Conservation (phyloP, 306 rosid species). For the Macrotyloma uniflorum region DNA sequence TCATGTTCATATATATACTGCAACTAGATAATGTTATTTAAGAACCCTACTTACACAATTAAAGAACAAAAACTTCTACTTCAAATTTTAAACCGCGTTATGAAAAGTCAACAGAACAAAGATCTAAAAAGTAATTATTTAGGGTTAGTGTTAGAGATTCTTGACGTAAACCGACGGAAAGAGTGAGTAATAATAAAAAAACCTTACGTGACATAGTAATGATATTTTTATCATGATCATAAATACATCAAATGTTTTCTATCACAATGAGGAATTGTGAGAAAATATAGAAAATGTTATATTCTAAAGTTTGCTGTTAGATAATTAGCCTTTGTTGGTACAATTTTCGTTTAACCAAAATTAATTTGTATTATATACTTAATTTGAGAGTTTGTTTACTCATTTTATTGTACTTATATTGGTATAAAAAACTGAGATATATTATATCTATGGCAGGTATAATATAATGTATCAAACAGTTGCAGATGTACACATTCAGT, state of each 20-base stretch:
- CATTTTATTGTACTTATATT: no score
- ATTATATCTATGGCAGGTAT: no score
- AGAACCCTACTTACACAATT: background rate
- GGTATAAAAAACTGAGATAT: background rate
- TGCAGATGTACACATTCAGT: no score
- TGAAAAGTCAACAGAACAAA: conserved; percentile 28
- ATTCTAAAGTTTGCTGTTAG: background rate
- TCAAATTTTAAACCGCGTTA: conserved; percentile 32
- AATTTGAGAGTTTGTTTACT: no score
- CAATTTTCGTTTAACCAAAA: background rate
- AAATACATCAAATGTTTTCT: no score
- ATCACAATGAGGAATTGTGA: background rate
- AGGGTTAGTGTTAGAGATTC: conserved; percentile 2
- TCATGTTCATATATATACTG: background rate
- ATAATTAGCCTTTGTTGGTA: background rate
- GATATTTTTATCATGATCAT: no score
- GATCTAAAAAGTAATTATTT: conserved; percentile 9
- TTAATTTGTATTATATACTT: background rate
- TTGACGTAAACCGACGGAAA: background rate
- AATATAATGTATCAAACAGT: no score
- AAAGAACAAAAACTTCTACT: background rate
- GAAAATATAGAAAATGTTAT: background rate
- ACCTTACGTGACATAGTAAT: no score
- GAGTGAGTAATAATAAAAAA: background rate
- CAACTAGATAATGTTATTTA: conserved; percentile 11